A percentile compares a stretch with the other conserved stretches of the same genome.
phyloP scores from a whole-genome alignment of 1,284 basidiomycete species.

The Boletellus deceptivus region DNA sequence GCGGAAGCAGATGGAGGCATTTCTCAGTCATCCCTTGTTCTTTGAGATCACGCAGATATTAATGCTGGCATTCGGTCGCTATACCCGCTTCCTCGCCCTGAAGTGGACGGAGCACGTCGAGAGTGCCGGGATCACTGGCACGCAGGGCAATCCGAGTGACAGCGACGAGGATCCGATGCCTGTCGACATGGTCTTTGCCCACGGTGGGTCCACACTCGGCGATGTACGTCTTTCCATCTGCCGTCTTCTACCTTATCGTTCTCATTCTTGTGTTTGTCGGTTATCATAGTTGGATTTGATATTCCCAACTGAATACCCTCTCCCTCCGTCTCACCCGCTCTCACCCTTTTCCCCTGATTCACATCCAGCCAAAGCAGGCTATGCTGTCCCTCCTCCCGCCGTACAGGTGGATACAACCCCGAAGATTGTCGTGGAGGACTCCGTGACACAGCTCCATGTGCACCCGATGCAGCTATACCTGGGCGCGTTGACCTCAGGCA shows the following conservation, averaged over 20 bases:
- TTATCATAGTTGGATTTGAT: slow-evolving; percentile 12
- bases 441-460: background rate
- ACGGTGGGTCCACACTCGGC: slow-evolving; percentile 12
- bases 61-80: background rate
- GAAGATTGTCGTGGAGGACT: slow-evolving; percentile 7
- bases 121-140: too few species aligned
- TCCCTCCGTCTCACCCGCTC: slow-evolving; percentile 18
- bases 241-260: too few species aligned
- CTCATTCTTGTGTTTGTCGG: background rate
- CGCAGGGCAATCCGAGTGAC: background rate
- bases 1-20: slow-evolving; percentile 36
- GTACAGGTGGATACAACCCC: background rate
- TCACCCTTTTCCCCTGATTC: slow-evolving; percentile 17
- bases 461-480: slow-evolving; percentile 2
- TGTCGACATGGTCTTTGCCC: background rate
- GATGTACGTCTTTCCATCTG: slow-evolving; percentile 3
- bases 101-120: background rate
- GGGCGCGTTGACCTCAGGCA: background rate
- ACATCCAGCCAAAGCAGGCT: slow-evolving; percentile 23
- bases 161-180: background rate
- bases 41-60: slow-evolving; percentile 40
- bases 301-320: slow-evolving; percentile 21
- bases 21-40: slow-evolving; percentile 48
- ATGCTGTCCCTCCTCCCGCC: slow-evolving; percentile 10
- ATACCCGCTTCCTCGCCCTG: slow-evolving; percentile 5